phyloP scores from a whole-genome alignment of 768 basidiomycete genomes.

The Artomyces pyxidatus region DNA sequence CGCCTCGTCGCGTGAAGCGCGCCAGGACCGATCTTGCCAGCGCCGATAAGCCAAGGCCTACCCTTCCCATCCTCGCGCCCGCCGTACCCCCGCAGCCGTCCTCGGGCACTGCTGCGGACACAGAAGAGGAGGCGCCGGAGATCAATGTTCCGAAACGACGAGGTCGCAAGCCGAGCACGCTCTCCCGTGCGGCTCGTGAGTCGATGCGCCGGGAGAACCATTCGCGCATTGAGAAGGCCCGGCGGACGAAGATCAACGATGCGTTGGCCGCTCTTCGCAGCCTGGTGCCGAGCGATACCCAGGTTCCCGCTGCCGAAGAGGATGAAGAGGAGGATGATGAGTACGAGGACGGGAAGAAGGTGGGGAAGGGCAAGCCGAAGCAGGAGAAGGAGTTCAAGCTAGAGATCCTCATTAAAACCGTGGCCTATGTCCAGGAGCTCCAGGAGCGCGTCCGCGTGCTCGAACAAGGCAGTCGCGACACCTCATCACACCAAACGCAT shows the following conservation, averaged over 20 bases:
- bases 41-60: constrained; percentile 2
- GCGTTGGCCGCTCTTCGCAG: constrained; percentile 69
- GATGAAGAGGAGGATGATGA: constrained; percentile 16
- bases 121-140: constrained; percentile 21
- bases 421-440: constrained; percentile 15
- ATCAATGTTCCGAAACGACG: constrained; percentile 46
- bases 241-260: constrained; percentile 94
- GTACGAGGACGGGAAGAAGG: constrained; percentile 4
- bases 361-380: constrained; percentile 1
- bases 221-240: constrained; percentile 87
- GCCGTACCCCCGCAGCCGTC: constrained; percentile 3
- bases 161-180: constrained; percentile 59
- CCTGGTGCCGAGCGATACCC: constrained; percentile 52
- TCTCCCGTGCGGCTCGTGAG: constrained; percentile 75
- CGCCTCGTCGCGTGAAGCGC: constrained; percentile 39
- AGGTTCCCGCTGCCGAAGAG: constrained; percentile 31
- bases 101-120: constrained; percentile 9
- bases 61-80: constrained; percentile 19
- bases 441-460: constrained; percentile 14
- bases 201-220: constrained; percentile 89
- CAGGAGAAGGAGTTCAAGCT: constrained; percentile 18
- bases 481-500: neutral
- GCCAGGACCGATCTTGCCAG: constrained; percentile 18
- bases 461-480: constrained; percentile 1
- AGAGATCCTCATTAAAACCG: constrained; percentile 16